Base-by-base conservation (phyloP, 2,329 filamentous ascomycete genomes). In the Pestalotiopsis sp. region DNA sequence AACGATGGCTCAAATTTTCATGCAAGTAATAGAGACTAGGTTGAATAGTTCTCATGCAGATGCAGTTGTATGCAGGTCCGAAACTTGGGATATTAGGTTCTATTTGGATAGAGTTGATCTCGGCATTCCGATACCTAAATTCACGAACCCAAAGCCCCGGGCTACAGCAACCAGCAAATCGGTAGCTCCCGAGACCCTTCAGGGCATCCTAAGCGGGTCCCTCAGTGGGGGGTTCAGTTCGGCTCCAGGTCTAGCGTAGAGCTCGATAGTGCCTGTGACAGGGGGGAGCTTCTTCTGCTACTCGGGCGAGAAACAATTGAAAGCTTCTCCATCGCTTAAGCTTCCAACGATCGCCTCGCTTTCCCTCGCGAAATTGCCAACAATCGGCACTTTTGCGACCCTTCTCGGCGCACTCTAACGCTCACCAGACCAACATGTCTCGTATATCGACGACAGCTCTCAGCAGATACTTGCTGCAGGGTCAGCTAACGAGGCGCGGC, bases 391-490 rank as follows among this genome's bases (percentile, higher is more conserved):
- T 52, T 5, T 17, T 20, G 17, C 17, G 6, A 52, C 45, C n/a
- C 6, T 52, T 6, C 6, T 52, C 11, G 41, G 13, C 13, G 41
- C 41, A 14, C 17, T 12, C 11, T 20, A 2, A 9, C 6, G 20
- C 45, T 52, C 3, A 6, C n/a, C 6, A n/a, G 25, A 57, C 59
- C 67, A 70, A 69, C 65, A 88, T 88, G 86, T 71, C 78, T 23
- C 84, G 82, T 36, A 79, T 84, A 55, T 76, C 84, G 25, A 79
- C 82, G 2, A 72, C 79, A 7, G 81, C 82, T 55, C 79, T 88
- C 12, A 81, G 84, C 72, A 82, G 78, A 70, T 88, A 88, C 69
- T 76, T 88, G 59, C 80, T 88, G 12, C 73, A 77, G 12, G 86
- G 86, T 5, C 81, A 81, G 61, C 71, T 87, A 23, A 77, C 79